These are phyloP conservation scores for Polysphondylium violaceum DNA, from an alignment of 78 protist species.

Conservation along the genomic window DNA sequence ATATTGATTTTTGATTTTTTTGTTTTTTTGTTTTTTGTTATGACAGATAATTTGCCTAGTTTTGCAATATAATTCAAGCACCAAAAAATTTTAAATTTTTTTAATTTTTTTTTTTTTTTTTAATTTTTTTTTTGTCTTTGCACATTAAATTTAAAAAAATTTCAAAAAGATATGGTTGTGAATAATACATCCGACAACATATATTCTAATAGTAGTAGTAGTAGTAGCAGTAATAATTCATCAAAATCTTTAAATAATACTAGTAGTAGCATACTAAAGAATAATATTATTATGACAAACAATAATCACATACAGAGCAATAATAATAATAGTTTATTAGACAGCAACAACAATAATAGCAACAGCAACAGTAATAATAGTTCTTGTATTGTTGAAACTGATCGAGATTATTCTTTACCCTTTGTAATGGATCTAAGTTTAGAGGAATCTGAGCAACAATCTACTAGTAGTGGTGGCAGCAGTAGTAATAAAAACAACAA, in stretches of 20 bases:
- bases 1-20: too few relatives aligned
- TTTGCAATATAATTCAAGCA: too few relatives aligned
- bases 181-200: too few relatives aligned
- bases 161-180: too few relatives aligned
- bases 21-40: too few relatives aligned
- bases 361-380: neutral
- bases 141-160: too few relatives aligned
- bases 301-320: neutral
- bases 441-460: neutral
- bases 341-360: neutral
- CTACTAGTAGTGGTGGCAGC: neutral
- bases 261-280: neutral
- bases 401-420: slow-evolving; percentile 11
- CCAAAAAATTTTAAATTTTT: too few relatives aligned
- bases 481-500: too few relatives aligned
- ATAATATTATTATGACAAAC: neutral
- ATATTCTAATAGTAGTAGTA: too few relatives aligned
- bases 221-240: neutral
- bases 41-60: too few relatives aligned
- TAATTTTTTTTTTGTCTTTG: too few relatives aligned
- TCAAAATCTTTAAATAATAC: neutral
- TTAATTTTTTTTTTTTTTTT: too few relatives aligned
- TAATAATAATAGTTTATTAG: neutral
- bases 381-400: neutral
- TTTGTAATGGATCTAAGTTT: slow-evolving; percentile 26